These are phyloP conservation scores for Nicotiana knightiana DNA, from an alignment of 257 asterid species.

Conservation along the genomic window DNA sequence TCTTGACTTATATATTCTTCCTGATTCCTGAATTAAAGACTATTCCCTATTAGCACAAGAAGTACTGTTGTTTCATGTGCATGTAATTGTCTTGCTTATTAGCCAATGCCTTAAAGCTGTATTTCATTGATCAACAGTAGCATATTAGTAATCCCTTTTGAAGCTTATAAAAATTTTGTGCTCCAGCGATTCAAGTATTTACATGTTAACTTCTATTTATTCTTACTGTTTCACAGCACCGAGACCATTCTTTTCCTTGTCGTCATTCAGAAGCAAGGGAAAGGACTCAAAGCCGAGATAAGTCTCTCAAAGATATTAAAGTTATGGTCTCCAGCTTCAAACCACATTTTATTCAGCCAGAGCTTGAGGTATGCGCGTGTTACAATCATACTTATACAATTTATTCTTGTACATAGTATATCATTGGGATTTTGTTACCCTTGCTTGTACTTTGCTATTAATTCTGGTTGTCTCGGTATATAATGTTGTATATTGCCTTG, in stretches of 20 bases:
- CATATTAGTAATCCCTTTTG: neutral
- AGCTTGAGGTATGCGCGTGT: slow-evolving; percentile 11
- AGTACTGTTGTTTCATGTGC: neutral
- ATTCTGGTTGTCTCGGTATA: slow-evolving; percentile 4
- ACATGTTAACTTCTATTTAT: neutral
- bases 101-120: neutral
- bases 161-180: neutral
- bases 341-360: neutral
- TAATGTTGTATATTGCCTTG: slow-evolving; percentile 10
- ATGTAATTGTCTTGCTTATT: neutral
- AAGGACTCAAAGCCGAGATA: slow-evolving; percentile 20
- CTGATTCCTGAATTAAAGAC: neutral
- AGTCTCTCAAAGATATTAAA: neutral
- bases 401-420: neutral
- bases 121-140: neutral
- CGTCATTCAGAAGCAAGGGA: slow-evolving; percentile 18
- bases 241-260: slow-evolving; percentile 17
- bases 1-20: neutral
- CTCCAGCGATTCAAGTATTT: neutral
- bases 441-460: neutral
- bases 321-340: neutral
- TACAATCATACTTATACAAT: neutral
- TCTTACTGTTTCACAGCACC: slow-evolving; percentile 11
- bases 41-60: neutral
- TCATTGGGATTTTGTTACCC: neutral